Evolutionary conservation across 805 yeast genomes (phyloP).

Genomic region (Hanseniaspora clermontiae): DNA sequence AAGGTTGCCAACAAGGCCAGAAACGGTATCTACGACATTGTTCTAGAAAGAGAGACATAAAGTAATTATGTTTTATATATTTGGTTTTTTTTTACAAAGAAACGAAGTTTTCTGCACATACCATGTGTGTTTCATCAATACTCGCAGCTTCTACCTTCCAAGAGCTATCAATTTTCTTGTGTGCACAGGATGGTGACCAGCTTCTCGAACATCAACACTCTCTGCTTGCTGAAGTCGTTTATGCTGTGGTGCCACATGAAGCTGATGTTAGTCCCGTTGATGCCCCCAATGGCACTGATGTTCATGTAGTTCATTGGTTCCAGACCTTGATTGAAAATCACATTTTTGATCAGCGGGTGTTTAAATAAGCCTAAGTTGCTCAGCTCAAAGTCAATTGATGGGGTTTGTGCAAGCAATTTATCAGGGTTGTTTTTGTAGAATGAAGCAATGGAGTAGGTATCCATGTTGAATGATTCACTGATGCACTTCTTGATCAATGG

Average conservation of each 20-base stretch:
- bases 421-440: background rate
- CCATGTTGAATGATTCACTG: background rate
- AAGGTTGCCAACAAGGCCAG: slow-evolving; percentile 50
- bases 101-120: no score
- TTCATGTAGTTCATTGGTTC: slow-evolving; percentile 12
- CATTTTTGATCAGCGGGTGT: background rate
- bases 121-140: no score
- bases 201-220: background rate
- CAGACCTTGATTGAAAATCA: slow-evolving; percentile 7
- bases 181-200: background rate
- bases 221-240: background rate
- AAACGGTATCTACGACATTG: slow-evolving; percentile 55
- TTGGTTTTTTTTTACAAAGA: background rate
- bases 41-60: slow-evolving; percentile 28
- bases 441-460: slow-evolving; percentile 4
- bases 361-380: slow-evolving; percentile 7
- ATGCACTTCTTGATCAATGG: background rate
- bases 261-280: background rate
- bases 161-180: no score
- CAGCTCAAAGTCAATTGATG: background rate
- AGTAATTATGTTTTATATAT: slow-evolving; percentile 14
- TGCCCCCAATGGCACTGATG: slow-evolving; percentile 5
- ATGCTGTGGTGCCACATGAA: slow-evolving; percentile 10
- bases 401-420: background rate
- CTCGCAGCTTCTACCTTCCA: no score